Evolutionary conservation across 208 protist species (phyloP).

Genomic region (Trichomonas tenax): DNA sequence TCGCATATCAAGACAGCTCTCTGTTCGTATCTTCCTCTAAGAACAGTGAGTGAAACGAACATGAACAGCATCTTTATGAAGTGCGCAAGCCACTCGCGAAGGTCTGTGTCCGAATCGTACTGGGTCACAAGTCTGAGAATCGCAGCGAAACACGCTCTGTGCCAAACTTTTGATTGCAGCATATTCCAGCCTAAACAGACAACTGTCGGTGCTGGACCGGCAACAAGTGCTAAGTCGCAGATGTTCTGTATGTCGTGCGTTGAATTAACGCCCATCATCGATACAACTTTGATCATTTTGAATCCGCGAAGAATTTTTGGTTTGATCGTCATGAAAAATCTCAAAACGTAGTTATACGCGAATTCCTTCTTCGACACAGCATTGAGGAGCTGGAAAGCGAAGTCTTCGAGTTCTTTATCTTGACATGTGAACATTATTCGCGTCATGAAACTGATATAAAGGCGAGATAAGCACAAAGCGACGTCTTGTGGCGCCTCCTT

Average conservation of each 20-base stretch:
- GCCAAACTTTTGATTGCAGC: background rate
- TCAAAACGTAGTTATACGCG: background rate
- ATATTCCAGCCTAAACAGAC: background rate
- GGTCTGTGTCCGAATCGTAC: background rate
- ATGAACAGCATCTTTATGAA: background rate
- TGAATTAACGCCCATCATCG: background rate
- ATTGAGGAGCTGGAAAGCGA: background rate
- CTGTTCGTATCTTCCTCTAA: background rate
- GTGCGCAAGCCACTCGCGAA: background rate
- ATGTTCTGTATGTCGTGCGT: background rate
- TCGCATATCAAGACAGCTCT: background rate
- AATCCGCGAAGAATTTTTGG: background rate
- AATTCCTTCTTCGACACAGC: background rate
- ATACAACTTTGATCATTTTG: background rate
- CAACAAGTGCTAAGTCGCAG: background rate
- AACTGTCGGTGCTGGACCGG: background rate
- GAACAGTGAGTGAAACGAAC: background rate
- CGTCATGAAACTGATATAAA: background rate
- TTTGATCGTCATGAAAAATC: background rate
- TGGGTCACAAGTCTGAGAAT: background rate
- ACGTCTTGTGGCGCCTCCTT: background rate
- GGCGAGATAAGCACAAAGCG: background rate
- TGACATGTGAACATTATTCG: background rate
- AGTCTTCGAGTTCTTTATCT: background rate
- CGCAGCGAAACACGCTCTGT: background rate